Evolutionary conservation across 129 eudicot species (phyloP), one percentile per base, ranked within the genome.

Genomic region (Centrapalus pauciflorus): DNA sequence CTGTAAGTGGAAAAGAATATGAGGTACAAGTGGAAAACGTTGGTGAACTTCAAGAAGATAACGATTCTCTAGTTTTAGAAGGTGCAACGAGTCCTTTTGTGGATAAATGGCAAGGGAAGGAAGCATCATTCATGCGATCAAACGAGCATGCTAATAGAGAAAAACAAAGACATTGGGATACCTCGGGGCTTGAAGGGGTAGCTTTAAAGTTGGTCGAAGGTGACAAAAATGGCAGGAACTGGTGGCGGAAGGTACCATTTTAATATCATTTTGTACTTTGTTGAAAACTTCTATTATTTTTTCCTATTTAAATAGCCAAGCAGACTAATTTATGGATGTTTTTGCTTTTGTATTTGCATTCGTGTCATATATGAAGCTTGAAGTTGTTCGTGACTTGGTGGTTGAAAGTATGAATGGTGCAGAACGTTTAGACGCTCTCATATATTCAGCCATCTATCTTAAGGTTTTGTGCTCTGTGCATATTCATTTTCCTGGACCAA

Each of bases 61-160:
- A 80, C 54, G 91, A 76, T n/a, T 79, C 86, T 45, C 49, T 70
- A 16, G 77, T 32, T 16, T 26, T 64, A 49, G 91, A 66, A 27
- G 67, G 64, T 33, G 77, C 51, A 28, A 29, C 85, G n/a, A 93
- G 84, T 76, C 66, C 89, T 33, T 93, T 93, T 78, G 98, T 93
- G 74, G 96, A 82, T 59, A 89, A 89, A 61, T 93, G 98, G 98
- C 87, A 88, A 79, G 98, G 98, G 60, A 82, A 74, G 12, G 84
- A 79, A 72, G 83, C 74, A 4, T 72, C 96, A 0, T 93, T 88
- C 67, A 88, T 85, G 86, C 81, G 77, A 61, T 93, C 98, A 5
- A 93, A 93, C 61, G 96, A 93, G 51, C 86, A 88, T 19, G 67
- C 78, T 13, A 69, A 72, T 72, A 80, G 78, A 55, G 84, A 86